Evolutionary conservation across 225 moss, liverwort and hornwort genomes (phyloP).

Genomic region (Climacium dendroides): DNA sequence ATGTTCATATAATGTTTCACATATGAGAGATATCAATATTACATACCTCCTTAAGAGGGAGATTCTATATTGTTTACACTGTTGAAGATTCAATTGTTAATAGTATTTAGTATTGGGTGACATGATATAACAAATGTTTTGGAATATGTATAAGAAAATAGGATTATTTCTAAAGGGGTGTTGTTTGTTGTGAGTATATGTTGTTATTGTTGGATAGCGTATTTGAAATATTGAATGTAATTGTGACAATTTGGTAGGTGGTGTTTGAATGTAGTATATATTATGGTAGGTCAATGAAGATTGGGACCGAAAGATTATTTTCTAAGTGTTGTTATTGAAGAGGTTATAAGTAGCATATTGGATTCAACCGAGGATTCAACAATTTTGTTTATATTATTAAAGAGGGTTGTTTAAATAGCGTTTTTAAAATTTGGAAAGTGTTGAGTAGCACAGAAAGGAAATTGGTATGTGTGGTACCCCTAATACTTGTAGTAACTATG

Average conservation of each 20-base stretch:
- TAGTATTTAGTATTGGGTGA: neutral
- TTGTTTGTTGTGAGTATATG: neutral
- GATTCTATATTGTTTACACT: neutral
- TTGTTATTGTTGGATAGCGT: neutral
- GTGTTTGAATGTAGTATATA: neutral
- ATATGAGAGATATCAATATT: no score
- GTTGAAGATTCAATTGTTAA: neutral
- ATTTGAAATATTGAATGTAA: neutral
- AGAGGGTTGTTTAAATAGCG: no score
- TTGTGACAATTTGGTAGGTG: neutral
- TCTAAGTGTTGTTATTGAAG: no score
- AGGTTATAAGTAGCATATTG: no score
- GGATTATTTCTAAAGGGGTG: rapidly evolving
- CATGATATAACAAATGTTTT: neutral
- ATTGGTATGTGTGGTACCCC: no score
- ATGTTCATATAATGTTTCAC: neutral
- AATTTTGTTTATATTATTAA: no score
- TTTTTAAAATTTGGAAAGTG: no score
- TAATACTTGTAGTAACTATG: no score
- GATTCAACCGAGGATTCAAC: no score
- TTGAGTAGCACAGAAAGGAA: no score
- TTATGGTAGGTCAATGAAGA: no score
- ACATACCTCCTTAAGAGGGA: neutral
- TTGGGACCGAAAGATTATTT: neutral
- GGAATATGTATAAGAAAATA: neutral